Evolutionary conservation across 1,139 yeast genomes (phyloP), one percentile per base, ranked within the genome.

Genomic region (Blastobotrys raffinosifermentans): DNA sequence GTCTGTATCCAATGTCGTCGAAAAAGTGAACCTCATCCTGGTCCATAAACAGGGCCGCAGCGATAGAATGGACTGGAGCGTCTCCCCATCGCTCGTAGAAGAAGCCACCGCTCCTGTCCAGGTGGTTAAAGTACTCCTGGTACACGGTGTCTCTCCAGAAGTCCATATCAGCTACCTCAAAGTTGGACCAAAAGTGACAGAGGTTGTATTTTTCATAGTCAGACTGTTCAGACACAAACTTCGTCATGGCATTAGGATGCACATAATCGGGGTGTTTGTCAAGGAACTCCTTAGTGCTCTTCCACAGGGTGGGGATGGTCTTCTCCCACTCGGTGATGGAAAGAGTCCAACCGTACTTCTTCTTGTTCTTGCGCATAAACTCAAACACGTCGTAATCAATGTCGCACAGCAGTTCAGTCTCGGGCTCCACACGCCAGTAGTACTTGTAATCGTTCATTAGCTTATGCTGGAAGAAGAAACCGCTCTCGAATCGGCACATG

Each of bases 21-120:
- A 84, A 84, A 67, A 78, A 83, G 55, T 84, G 93, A 31, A 83
- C 61, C 53, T 76, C 72, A 26, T 73, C 76, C 56, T 71, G 72
- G 40, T 79, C 77, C 57, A 84, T 63, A 60, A 84, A 77, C 44
- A 84, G 64, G 3, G 86, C 68, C 11, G 80, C 94, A 9, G 91
- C 94, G 53, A 84, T 76, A 10, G 93, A 80, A 61, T 86, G 96
- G 16, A 86, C 76, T 4, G 96, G 95, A 0, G 96, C 96, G 61
- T 87, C 96, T 15, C 96, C 96, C 96, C 96, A 87, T 56, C 96
- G 70, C 60, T 87, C 96, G 60, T 87, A 87, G 64, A 83, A 87
- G 64, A 87, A 87, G 4, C 94, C 94, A 23, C 96, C 96, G 1
- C 79, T 68, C 42, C 66, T 54, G 58, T 87, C 96, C 49, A 87